phyloP scores from a whole-genome alignment of 1,139 yeast genomes.

The Saccharomyces hybrid region DNA sequence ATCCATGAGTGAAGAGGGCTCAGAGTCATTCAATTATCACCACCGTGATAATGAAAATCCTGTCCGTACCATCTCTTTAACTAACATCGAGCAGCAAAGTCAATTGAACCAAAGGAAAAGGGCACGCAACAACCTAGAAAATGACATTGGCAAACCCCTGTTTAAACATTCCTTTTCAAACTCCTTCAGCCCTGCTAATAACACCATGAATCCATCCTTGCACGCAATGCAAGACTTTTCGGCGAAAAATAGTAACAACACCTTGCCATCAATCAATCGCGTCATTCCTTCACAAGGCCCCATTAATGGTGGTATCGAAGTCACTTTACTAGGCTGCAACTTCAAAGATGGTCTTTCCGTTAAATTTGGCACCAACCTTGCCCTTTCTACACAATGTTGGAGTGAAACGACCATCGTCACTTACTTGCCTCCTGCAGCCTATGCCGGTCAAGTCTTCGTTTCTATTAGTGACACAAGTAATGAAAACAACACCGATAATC shows the following conservation, averaged over 20 bases:
- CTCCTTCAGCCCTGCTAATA: neutral
- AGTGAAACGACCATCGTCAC: conserved; percentile 84
- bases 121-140: neutral
- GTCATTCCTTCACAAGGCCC: conserved; percentile 91
- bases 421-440: conserved; percentile 76
- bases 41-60: neutral
- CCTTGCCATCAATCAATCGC: conserved; percentile 43
- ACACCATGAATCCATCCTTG: neutral
- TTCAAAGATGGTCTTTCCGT: conserved; percentile 72
- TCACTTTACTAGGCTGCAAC: conserved; percentile 74
- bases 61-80: neutral
- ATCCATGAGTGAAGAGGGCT: conserved; percentile 60
- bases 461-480: conserved; percentile 46
- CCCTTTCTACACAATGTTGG: conserved; percentile 88
- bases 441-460: conserved; percentile 81
- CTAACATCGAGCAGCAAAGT: neutral
- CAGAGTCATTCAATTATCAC: conserved; percentile 33
- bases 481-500: neutral
- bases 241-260: neutral
- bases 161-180: neutral
- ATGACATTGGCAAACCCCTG: neutral
- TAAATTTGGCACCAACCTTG: conserved; percentile 70
- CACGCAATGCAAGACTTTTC: neutral
- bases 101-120: neutral
- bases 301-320: conserved; percentile 84